Conservation (phyloP, 139 green algal species). For the Picochlorum sp. region DNA sequence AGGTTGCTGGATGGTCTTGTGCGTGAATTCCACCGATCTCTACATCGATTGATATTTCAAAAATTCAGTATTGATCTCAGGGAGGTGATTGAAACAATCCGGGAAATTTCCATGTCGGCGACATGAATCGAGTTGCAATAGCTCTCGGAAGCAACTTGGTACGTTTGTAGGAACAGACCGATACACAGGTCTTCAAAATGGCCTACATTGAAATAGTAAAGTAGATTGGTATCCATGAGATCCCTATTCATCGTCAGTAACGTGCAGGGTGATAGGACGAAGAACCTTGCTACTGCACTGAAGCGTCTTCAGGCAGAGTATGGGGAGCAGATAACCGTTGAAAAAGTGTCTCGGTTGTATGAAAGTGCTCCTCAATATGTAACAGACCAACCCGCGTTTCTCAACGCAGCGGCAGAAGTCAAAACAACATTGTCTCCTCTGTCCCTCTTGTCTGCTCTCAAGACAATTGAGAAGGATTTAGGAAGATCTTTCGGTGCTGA, state of each 20-base stretch:
- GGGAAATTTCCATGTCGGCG: not conserved
- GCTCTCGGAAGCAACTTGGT: conserved; percentile 5
- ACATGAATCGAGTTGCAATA: conserved; percentile 1
- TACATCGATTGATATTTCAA: not conserved
- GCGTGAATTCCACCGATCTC: too few species aligned
- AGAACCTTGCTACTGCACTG: not conserved
- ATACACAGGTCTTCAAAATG: not conserved
- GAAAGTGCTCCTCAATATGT: conserved; percentile 75
- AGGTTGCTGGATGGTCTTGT: too few species aligned
- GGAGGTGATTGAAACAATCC: not conserved
- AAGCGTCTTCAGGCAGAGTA: not conserved
- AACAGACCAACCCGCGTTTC: conserved; percentile 74
- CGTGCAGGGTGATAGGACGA: not conserved
- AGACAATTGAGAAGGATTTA: conserved; percentile 62
- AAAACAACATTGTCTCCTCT: conserved; percentile 47
- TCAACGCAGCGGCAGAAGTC: conserved; percentile 75
- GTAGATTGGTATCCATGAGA: not conserved
- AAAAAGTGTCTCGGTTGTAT: conserved; percentile 67
- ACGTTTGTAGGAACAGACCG: not conserved
- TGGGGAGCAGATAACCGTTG: conserved; percentile 35
- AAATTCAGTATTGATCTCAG: not conserved
- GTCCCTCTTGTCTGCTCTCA: conserved; percentile 55
- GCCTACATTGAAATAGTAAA: not conserved
- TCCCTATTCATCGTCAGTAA: not conserved
- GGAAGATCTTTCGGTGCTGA: conserved; percentile 44